phyloP scores from a whole-genome alignment of 2,329 filamentous ascomycete genomes.

The Arthroderma sp. region DNA sequence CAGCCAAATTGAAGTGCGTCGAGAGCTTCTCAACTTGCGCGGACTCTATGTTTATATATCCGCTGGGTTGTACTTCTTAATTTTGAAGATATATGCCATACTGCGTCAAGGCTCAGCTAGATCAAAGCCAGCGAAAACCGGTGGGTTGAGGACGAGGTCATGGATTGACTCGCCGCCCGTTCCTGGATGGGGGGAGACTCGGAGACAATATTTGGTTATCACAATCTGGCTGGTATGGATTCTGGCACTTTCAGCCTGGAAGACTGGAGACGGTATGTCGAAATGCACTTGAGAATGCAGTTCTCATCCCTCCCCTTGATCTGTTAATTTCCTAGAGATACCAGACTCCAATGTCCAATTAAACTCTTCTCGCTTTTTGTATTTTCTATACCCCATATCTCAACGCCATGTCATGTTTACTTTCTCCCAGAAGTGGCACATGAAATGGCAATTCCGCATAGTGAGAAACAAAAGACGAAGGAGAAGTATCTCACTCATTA shows the following conservation, averaged over 20 bases:
- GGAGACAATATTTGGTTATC: slow-evolving; percentile 37
- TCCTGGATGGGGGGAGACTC: slow-evolving; percentile 34
- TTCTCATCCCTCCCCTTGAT: too few relatives aligned
- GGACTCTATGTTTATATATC: slow-evolving; percentile 44
- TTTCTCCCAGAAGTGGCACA: too few relatives aligned
- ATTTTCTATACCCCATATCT: too few relatives aligned
- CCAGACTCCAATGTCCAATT: too few relatives aligned
- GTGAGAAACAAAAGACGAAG: too few relatives aligned
- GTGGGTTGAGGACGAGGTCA: slow-evolving; percentile 14
- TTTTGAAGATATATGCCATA: slow-evolving; percentile 20
- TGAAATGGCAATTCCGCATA: too few relatives aligned
- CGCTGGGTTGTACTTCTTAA: slow-evolving; percentile 32
- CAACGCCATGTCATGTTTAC: too few relatives aligned
- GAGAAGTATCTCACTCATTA: too few relatives aligned
- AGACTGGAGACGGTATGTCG: slow-evolving; percentile 41
- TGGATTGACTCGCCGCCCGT: slow-evolving; percentile 35
- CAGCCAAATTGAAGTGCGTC: slow-evolving; percentile 37
- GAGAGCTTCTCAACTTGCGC: slow-evolving; percentile 41
- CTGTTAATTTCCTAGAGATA: too few relatives aligned
- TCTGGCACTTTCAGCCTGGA: slow-evolving; percentile 35
- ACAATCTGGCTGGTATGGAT: slow-evolving; percentile 32
- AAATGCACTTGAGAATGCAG: too few relatives aligned
- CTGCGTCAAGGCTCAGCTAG: slow-evolving; percentile 6
- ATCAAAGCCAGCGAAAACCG: not conserved
- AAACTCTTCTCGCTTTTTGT: too few relatives aligned